Conservation (phyloP, 208 protist species). For the Crithidia acanthocephali region DNA sequence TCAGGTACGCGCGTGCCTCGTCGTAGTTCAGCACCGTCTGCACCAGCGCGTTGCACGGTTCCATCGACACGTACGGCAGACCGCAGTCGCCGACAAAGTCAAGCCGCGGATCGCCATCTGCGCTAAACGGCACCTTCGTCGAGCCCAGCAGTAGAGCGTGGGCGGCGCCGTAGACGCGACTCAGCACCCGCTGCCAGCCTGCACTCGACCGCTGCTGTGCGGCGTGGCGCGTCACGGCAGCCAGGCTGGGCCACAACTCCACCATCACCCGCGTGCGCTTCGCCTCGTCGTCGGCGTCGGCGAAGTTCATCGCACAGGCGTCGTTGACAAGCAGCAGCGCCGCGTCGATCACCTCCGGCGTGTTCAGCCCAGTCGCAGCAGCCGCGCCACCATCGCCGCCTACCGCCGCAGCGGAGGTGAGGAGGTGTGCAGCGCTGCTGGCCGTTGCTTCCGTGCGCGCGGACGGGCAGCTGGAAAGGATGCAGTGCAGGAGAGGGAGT, state of each 20-base stretch:
- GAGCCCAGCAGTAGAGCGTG: constrained; percentile 16
- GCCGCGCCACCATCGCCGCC: not conserved
- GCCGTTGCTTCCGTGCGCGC: constrained; percentile 13
- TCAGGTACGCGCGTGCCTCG: constrained; percentile 19
- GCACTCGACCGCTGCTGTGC: not conserved
- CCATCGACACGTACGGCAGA: constrained; percentile 16
- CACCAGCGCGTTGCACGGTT: constrained; percentile 19
- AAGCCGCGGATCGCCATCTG: constrained; percentile 20
- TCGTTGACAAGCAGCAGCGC: constrained; percentile 28
- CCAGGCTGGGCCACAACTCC: constrained; percentile 17
- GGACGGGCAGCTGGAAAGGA: constrained; percentile 8
- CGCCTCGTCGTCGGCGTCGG: constrained; percentile 5
- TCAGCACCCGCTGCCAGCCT: constrained; percentile 22
- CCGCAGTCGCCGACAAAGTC: constrained; percentile 22
- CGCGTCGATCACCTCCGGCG: constrained; percentile 15
- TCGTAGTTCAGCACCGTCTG: constrained; percentile 32
- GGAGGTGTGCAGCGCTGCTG: constrained; percentile 7
- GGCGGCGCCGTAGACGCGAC: constrained; percentile 10
- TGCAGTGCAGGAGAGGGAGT: constrained; percentile 23
- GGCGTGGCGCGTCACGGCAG: not conserved
- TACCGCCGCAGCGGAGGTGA: not conserved
- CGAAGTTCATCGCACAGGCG: constrained; percentile 8
- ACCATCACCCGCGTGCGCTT: constrained; percentile 12
- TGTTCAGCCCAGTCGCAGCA: not conserved
- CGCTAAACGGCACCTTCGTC: constrained; percentile 10